Base-by-base conservation (phyloP, 345 rosid species). In the Moringa oleifera region DNA sequence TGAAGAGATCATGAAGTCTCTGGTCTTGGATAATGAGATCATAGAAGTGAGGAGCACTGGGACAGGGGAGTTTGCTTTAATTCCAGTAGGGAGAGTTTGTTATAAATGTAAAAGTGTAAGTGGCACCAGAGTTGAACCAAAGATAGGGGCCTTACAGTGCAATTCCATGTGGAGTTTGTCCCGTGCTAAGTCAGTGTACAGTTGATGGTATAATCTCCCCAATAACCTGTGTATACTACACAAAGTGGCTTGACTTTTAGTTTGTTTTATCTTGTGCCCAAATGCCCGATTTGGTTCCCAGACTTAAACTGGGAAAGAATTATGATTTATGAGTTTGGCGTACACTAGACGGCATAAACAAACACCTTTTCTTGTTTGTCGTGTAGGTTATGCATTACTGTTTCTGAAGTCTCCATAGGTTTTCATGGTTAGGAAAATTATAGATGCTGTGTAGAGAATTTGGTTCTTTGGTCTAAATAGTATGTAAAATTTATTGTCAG, bases 111-210 rank as follows among this genome's bases (percentile, higher is more conserved):
- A 66, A 0, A 67, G 74, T 20, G 80, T 58, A 58, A 75, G 73
- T 0, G 69, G 67, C 1, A 31, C 37, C 19, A 70, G 63, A n/a
- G 86, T 65, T 47, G 86, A 81, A 20, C 74, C 71, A 0, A 81
- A 69, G 54, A 59, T 11, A 8, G 89, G 87, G 13, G 78, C 86
- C 11, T 72, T 90, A n/a, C 66, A 85, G 91, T 74, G 81, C 87
- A 2, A 67, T 89, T 15, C 95, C 95, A n/a, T 92, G 97, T 10
- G 93, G 93, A 45, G 91, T 73, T 57, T 89, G 98, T 71, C 96
- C 96, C 0, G 78, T 75, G 19, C 79, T 85, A 17, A 75, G 64
- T 31, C 58, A 53, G 1, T 90, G 99, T 65, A 74, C 87, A 7
- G 91, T 95, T 0, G 88, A 74, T 49, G 97, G 95, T 20, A 66